Evolutionary conservation across 768 basidiomycete genomes (phyloP).

Genomic region (Gymnopilus dilepis): DNA sequence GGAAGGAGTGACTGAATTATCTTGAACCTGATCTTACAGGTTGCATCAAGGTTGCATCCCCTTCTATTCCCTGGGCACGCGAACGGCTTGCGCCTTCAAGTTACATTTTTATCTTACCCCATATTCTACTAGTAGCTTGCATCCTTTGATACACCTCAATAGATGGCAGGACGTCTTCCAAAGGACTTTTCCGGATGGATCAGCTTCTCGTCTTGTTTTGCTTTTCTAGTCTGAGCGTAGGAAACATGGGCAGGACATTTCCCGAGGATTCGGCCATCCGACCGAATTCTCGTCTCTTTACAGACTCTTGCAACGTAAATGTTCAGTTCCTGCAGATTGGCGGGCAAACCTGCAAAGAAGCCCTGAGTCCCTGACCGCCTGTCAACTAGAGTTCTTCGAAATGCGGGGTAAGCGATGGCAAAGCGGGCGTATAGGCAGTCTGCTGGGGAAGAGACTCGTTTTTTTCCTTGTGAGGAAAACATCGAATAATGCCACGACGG

Average conservation of each 20-base stretch:
- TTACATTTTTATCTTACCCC: not conserved
- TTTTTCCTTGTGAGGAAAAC: not conserved
- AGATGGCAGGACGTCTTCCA: not conserved
- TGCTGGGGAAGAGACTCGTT: not conserved
- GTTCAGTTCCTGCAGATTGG: constrained; percentile 1
- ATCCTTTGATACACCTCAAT: not conserved
- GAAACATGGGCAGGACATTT: not conserved
- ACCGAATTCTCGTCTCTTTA: not conserved
- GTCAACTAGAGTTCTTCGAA: not conserved
- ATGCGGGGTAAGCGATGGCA: constrained; percentile 2
- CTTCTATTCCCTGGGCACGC: not conserved
- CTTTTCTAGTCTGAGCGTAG: not conserved
- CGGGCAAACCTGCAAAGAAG: not conserved
- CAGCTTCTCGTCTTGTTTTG: not conserved
- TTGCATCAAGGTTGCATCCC: too few species aligned
- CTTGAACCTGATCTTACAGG: not conserved
- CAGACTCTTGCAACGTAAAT: not conserved
- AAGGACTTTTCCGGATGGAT: not conserved
- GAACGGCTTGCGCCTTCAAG: not conserved
- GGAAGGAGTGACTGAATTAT: not conserved
- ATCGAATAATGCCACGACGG: not conserved
- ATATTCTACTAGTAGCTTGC: not conserved
- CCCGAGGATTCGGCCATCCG: not conserved
- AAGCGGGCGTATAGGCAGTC: constrained; percentile 1
- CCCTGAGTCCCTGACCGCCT: not conserved